phyloP scores from a whole-genome alignment of 768 basidiomycete genomes.

The Leccinum uliginosum region DNA sequence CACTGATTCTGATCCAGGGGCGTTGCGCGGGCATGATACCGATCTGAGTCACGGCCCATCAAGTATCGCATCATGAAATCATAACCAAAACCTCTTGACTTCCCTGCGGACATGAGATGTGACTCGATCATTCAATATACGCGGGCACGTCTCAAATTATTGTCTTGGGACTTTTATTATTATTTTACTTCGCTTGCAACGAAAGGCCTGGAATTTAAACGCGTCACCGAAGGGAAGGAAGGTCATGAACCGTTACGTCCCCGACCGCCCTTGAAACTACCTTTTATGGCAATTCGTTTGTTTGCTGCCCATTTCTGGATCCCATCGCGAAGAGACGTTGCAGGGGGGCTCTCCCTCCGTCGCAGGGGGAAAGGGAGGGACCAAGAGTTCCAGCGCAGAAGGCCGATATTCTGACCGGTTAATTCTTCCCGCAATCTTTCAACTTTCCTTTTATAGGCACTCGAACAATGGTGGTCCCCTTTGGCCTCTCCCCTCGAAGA shows the following conservation, averaged over 20 bases:
- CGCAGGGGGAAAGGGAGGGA: constrained; percentile 19
- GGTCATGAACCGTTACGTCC: constrained; percentile 28
- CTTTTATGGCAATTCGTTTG: constrained; percentile 35
- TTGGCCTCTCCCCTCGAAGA: constrained; percentile 16
- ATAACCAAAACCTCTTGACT: constrained; percentile 5
- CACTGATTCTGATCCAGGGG: constrained; percentile 6
- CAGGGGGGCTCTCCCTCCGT: constrained; percentile 13
- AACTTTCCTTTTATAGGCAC: constrained; percentile 29
- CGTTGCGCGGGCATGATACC: constrained; percentile 11
- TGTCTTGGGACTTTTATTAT: constrained; percentile 11
- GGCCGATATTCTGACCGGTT: constrained; percentile 28
- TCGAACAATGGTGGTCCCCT: constrained; percentile 29
- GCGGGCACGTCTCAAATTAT: constrained; percentile 11
- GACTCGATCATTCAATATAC: not conserved
- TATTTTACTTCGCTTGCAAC: constrained; percentile 25
- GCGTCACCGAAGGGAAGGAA: constrained; percentile 27
- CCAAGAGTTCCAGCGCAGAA: constrained; percentile 33
- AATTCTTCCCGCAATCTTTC: constrained; percentile 27
- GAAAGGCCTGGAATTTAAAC: constrained; percentile 21
- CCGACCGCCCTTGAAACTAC: constrained; percentile 34
- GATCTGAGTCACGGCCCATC: constrained; percentile 10
- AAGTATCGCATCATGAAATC: constrained; percentile 4
- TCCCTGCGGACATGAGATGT: constrained; percentile 21
- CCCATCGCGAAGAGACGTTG: constrained; percentile 22
- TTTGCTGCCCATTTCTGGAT: constrained; percentile 32